phyloP scores from a whole-genome alignment of 2,329 filamentous ascomycete species.

The Magnaporthales sp. region DNA sequence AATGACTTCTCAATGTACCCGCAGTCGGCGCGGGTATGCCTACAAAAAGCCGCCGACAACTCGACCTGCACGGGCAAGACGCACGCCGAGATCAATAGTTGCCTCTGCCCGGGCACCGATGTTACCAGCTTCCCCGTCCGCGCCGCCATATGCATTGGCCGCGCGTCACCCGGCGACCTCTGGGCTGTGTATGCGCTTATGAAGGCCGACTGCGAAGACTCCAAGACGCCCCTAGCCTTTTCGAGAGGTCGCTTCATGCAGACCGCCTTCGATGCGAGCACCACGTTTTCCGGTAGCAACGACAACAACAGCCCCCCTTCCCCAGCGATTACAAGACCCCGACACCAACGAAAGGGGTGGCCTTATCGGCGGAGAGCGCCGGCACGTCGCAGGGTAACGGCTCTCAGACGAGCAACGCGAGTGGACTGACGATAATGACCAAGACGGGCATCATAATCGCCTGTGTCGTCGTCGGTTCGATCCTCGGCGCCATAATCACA shows the following conservation, averaged over 20 bases:
- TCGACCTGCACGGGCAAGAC: slow-evolving; percentile 33
- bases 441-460: slow-evolving; percentile 21
- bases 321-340: not conserved
- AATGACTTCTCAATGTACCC: slow-evolving; percentile 38
- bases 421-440: slow-evolving; percentile 15
- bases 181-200: slow-evolving; percentile 33
- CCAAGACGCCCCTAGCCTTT: slow-evolving; percentile 33
- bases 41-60: slow-evolving; percentile 28
- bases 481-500: slow-evolving; percentile 12
- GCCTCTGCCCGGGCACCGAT: slow-evolving; percentile 35
- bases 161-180: slow-evolving; percentile 25
- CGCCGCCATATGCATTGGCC: slow-evolving; percentile 36
- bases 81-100: slow-evolving; percentile 32
- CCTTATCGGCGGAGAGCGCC: not conserved
- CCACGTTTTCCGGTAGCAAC: slow-evolving; percentile 4
- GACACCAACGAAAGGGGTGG: not conserved
- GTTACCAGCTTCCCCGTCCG: slow-evolving; percentile 38
- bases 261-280: slow-evolving; percentile 16
- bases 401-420: not conserved
- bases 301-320: slow-evolving; percentile 2
- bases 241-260: slow-evolving; percentile 31
- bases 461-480: slow-evolving; percentile 11
- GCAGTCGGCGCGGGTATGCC: slow-evolving; percentile 29
- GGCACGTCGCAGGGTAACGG: no score
- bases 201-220: slow-evolving; percentile 31